Conservation (phyloP, 768 basidiomycete genomes). For the Lactifluus subvellereus region DNA sequence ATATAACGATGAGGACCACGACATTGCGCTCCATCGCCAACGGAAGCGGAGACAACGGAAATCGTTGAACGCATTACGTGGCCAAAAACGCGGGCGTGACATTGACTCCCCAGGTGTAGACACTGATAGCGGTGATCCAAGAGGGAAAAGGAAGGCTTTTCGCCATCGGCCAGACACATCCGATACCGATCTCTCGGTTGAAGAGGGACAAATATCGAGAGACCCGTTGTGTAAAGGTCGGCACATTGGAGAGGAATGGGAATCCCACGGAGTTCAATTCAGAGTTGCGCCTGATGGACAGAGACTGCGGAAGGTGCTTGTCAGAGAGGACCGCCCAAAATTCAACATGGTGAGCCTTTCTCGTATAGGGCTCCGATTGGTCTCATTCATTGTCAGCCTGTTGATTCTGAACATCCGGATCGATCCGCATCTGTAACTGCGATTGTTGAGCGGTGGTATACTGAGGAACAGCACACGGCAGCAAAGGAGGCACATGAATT, state of each 20-base stretch:
- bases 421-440: slow-evolving; percentile 61
- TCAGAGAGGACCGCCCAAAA: slow-evolving; percentile 64
- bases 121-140: slow-evolving; percentile 37
- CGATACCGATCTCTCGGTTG: slow-evolving; percentile 43
- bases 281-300: slow-evolving; percentile 69
- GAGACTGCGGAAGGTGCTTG: slow-evolving; percentile 59
- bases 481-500: slow-evolving; percentile 56
- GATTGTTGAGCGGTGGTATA: slow-evolving; percentile 74
- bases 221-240: slow-evolving; percentile 51
- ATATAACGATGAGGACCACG: slow-evolving; percentile 32
- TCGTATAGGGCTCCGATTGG: neutral
- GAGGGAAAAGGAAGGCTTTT: slow-evolving; percentile 31
- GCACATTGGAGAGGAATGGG: slow-evolving; percentile 72
- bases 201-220: slow-evolving; percentile 42
- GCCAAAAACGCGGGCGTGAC: slow-evolving; percentile 65
- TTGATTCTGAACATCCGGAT: slow-evolving; percentile 76
- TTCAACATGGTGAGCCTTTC: slow-evolving; percentile 61
- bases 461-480: slow-evolving; percentile 62
- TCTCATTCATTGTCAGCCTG: slow-evolving; percentile 44
- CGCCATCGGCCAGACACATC: slow-evolving; percentile 53
- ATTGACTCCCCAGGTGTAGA: slow-evolving; percentile 33
- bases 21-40: slow-evolving; percentile 41
- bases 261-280: slow-evolving; percentile 59
- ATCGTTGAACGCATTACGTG: slow-evolving; percentile 43
- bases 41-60: slow-evolving; percentile 52